phyloP scores from a whole-genome alignment of 2,329 filamentous ascomycete species.

The Diaporthe helianthi region DNA sequence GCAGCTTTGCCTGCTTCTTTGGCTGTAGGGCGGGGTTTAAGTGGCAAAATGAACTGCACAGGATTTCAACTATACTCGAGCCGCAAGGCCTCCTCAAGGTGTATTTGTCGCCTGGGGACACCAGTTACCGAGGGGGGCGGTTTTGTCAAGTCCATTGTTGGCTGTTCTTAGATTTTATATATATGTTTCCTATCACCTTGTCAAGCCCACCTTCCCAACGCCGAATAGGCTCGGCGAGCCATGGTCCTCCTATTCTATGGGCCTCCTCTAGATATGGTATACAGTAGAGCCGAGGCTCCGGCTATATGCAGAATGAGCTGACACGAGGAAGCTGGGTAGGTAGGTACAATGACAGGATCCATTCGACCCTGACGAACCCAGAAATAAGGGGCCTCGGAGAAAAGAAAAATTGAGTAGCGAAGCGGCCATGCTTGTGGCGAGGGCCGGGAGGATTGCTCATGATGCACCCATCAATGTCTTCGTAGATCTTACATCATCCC shows the following conservation, averaged over 20 bases:
- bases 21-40: background rate
- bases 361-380: background rate
- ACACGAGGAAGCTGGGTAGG: background rate
- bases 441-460: background rate
- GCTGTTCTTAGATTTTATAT: background rate
- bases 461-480: constrained; percentile 1
- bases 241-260: constrained; percentile 11
- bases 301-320: constrained; percentile 21
- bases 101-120: no score
- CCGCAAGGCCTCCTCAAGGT: background rate
- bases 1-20: background rate
- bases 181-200: background rate
- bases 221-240: constrained; percentile 11
- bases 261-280: constrained; percentile 19
- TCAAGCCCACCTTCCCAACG: constrained; percentile 5
- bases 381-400: background rate
- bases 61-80: background rate
- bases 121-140: no score
- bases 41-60: background rate
- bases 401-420: constrained; percentile 22
- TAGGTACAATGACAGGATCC: background rate
- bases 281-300: constrained; percentile 12
- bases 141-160: background rate
- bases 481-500: constrained; percentile 24
- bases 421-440: background rate